Base-by-base conservation (phyloP, 345 rosid genomes). In the Eutrema japonicum region DNA sequence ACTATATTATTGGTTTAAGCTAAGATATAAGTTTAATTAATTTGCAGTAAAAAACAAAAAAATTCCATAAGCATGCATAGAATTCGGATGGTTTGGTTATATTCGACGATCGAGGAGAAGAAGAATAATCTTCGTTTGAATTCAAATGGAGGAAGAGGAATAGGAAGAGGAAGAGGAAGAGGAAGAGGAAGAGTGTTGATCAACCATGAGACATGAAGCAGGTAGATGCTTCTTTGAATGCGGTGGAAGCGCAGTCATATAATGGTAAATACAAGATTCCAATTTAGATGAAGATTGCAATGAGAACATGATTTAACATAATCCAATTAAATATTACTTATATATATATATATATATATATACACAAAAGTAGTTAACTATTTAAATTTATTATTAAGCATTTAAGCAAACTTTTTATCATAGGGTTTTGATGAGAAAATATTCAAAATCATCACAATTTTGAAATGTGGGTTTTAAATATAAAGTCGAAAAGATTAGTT, bases 261-360 rank as follows among this genome's bases (percentile, higher is more conserved):
- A 36, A 59, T 66, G 77, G 27, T 77, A 58, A 71, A 67, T 58
- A 58, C 73, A 77, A 71, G 36, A 66, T 59, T 71, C 76, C 80
- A 77, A 71, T 59, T 71, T 77, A 71, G 80, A 77, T 77, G 77
- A 77, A 71, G 73, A 50, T 52, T 77, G 80, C 80, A 59, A 71
- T 77, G 80, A 77, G 77, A 77, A 51, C 64, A 77, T 71, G n/a
- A 35, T 52, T 66, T 71, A 10, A 4, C 45, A 18, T 50, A 42
- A 51, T 56, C 27, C 64, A 57, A 33, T 71, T 49, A n/a, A 57
- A 65, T 64, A 58, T 26, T 71, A 51, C 53, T 55, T 55, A 29
- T 55, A 29, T 61, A 45, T 7, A 18, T 18, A 18, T 37, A 37
- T 32, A 54, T 14, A 45, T 7, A 18, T 18, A 18, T 37, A 37